Percentiles rank a stretch among this genome's conserved stretches.
Conservation (phyloP, 1,139 yeast genomes). For the Zygoascus meyerae region DNA sequence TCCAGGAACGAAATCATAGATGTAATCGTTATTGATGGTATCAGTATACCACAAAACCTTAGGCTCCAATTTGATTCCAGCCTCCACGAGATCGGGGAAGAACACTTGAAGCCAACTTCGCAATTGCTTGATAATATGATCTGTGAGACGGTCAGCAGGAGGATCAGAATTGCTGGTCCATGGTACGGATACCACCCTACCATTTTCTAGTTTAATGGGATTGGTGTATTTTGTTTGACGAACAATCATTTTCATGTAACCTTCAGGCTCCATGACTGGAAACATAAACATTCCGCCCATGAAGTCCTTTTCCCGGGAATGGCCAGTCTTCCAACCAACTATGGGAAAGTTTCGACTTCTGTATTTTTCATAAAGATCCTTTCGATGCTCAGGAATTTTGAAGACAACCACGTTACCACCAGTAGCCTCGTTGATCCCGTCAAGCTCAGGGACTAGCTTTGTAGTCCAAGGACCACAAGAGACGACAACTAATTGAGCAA, state of each 20-base stretch:
- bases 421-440: conserved; percentile 14
- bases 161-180: conserved; percentile 13
- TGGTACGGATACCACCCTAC: conserved; percentile 12
- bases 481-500: conserved; percentile 35
- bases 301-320: conserved; percentile 13
- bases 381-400: conserved; percentile 15
- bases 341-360: conserved; percentile 14
- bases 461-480: conserved; percentile 43
- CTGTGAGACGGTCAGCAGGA: conserved; percentile 9
- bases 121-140: conserved; percentile 11
- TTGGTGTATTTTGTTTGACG: conserved; percentile 16
- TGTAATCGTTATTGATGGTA: conserved; percentile 39
- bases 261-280: conserved; percentile 16
- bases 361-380: conserved; percentile 14
- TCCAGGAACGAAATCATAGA: conserved; percentile 40
- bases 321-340: conserved; percentile 15
- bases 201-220: conserved; percentile 10
- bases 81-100: conserved; percentile 16
- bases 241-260: conserved; percentile 15
- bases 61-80: conserved; percentile 21
- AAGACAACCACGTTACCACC: conserved; percentile 13
- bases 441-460: conserved; percentile 25
- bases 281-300: conserved; percentile 16
- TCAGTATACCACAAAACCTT: conserved; percentile 43
- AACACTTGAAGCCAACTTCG: conserved; percentile 12